Evolutionary conservation across 805 yeast species (phyloP), one percentile per base, ranked within the genome.

Genomic region (Hanseniaspora lachancei): DNA sequence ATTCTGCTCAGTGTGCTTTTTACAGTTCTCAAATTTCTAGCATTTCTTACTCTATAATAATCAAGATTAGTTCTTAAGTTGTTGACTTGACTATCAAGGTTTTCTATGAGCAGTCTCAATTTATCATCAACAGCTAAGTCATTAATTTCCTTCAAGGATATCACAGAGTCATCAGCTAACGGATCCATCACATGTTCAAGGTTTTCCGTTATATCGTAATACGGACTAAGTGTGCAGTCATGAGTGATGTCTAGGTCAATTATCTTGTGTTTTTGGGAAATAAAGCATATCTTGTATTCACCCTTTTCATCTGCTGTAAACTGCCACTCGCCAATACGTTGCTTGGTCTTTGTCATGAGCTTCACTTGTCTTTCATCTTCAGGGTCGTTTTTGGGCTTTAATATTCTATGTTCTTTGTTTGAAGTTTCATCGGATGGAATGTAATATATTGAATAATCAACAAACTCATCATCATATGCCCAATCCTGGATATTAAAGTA

Each of bases 21-120:
- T 51, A 83, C 88, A 40, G 89, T 83, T 54, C 54, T 84, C 79
- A 87, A 93, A 72, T 91, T 91, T 72, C 97, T 79, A 72, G 81
- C 81, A 70, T 86, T 91, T 73, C 98, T 83, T 13, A 95, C 82
- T 70, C 82, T 85, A 75, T 89, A 89, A 70, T 89, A 85, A 62
- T 83, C 86, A 66, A 91, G 72, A 40, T 81, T 73, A 61, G 76
- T 76, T 62, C 76, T 72, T 59, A 85, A 71, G 13, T 74, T 72
- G 61, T 76, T 77, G 64, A 84, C 73, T 62, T 82, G 83, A 7
- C 65, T 62, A 62, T 83, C 88, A 58, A 85, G 81, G 34, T 63
- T 58, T 13, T 62, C 64, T 49, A 57, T 61, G 62, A 61, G 65
- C 47, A 24, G 61, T 62, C 59, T 66, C 60, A 59, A 62, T 54